Evolutionary conservation across 2,329 filamentous ascomycete genomes (phyloP).

Genomic region (Hypoxylon sp.): DNA sequence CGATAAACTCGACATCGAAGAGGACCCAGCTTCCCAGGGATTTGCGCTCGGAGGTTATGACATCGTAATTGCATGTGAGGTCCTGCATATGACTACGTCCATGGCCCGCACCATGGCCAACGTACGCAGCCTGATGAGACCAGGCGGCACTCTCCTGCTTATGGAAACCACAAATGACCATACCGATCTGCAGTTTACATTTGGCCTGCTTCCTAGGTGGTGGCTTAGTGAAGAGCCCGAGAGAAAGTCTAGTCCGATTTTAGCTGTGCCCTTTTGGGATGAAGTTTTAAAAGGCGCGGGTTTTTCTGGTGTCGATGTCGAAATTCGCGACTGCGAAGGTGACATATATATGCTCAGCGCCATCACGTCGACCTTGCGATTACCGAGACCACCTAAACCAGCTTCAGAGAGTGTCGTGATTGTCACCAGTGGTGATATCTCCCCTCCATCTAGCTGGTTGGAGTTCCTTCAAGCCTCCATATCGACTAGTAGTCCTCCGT

Average conservation of each 20-base stretch:
- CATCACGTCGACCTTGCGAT: constrained; percentile 18
- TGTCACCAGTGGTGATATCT: neutral
- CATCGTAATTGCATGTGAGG: constrained; percentile 42
- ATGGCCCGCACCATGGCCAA: constrained; percentile 40
- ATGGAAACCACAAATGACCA: constrained; percentile 37
- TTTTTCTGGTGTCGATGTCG: constrained; percentile 31
- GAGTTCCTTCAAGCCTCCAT: neutral
- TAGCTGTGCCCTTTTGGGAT: constrained; percentile 22
- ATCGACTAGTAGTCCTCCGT: neutral
- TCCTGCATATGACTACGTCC: constrained; percentile 21
- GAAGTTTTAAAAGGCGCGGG: constrained; percentile 13
- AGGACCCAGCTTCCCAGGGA: constrained; percentile 32
- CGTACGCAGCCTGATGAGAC: constrained; percentile 41
- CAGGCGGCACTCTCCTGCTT: constrained; percentile 42
- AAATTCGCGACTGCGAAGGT: constrained; percentile 8
- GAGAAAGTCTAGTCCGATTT: constrained; percentile 11
- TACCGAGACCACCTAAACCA: neutral
- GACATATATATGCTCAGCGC: constrained; percentile 14
- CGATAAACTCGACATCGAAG: constrained; percentile 50
- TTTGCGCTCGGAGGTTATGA: constrained; percentile 41
- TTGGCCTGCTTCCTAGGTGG: constrained; percentile 38
- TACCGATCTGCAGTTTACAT: constrained; percentile 22
- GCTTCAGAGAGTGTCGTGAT: neutral
- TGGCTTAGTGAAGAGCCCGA: constrained; percentile 31
- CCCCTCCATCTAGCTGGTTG: neutral